A percentile compares a stretch with the other conserved stretches of the same genome.
Conservation (phyloP, 164 flowering plant species). For the Sedum album region DNA sequence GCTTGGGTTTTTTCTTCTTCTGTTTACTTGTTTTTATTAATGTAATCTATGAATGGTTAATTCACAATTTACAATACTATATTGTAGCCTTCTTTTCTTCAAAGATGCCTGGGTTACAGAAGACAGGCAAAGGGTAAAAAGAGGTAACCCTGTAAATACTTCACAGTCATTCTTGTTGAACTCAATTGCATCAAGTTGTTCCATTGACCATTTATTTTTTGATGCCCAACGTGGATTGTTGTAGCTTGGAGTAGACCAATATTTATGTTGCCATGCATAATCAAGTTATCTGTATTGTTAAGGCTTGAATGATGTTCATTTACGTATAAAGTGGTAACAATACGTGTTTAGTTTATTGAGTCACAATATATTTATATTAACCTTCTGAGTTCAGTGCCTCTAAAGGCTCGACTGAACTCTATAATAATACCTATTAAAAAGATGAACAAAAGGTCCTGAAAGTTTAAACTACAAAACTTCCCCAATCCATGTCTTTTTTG, state of each 20-base stretch:
- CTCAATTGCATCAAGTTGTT: not conserved
- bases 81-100: slow-evolving; percentile 36
- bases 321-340: not conserved
- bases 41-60: not conserved
- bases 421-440: not conserved
- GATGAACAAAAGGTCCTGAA: not conserved
- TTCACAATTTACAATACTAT: not conserved
- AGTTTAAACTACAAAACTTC: not conserved
- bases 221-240: not conserved
- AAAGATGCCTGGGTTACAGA: slow-evolving; percentile 36
- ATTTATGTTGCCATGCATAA: not conserved
- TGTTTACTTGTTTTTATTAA: not conserved
- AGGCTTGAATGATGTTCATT: not conserved
- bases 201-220: not conserved
- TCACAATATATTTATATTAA: no score
- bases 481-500: not conserved
- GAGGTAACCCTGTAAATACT: slow-evolving; percentile 19
- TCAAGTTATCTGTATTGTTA: not conserved
- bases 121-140: slow-evolving; percentile 22
- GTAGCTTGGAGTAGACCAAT: not conserved
- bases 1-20: not conserved
- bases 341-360: not conserved
- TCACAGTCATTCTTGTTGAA: not conserved
- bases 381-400: not conserved
- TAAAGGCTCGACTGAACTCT: not conserved